Evolutionary conservation across 768 basidiomycete species (phyloP).

Genomic region (Macrolepiota albuminosa): DNA sequence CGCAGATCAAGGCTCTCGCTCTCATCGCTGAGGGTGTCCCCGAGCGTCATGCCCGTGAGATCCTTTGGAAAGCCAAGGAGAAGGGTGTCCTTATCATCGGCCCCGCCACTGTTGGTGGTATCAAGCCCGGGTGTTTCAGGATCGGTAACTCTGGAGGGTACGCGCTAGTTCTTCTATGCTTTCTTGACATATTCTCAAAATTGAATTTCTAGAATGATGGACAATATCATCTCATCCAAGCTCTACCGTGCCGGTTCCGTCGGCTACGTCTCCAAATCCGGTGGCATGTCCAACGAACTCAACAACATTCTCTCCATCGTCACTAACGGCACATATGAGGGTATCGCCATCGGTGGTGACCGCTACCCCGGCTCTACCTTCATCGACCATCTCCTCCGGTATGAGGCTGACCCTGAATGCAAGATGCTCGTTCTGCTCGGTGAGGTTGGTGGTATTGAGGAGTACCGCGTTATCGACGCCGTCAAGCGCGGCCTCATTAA

Average conservation of each 20-base stretch:
- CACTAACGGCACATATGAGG: slow-evolving; percentile 99
- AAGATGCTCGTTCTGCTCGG: slow-evolving; percentile 99
- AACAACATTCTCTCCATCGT: slow-evolving; percentile 98
- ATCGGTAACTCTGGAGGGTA: slow-evolving; percentile 98
- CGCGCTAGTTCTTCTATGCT: slow-evolving; percentile 19
- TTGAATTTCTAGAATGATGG: slow-evolving; percentile 81
- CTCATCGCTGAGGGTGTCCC: slow-evolving; percentile 99
- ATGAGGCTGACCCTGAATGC: slow-evolving; percentile 95
- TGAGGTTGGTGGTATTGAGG: slow-evolving; percentile 98
- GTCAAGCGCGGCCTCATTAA: slow-evolving; percentile 91
- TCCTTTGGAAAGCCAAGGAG: slow-evolving; percentile 81
- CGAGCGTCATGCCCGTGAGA: slow-evolving; percentile 94
- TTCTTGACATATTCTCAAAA: neutral
- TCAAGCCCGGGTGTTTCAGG: slow-evolving; percentile 99
- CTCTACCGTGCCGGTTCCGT: slow-evolving; percentile 97
- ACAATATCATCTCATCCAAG: slow-evolving; percentile 98
- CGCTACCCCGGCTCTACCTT: slow-evolving; percentile 98
- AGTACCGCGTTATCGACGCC: slow-evolving; percentile 98
- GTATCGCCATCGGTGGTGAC: slow-evolving; percentile 99
- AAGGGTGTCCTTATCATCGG: slow-evolving; percentile 89
- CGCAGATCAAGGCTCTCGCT: slow-evolving; percentile 63
- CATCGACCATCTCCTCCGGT: slow-evolving; percentile 97
- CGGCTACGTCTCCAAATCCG: slow-evolving; percentile 99
- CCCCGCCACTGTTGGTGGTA: slow-evolving; percentile 97
- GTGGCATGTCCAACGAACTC: slow-evolving; percentile 99